Evolutionary conservation across 495 filamentous ascomycete genomes (phyloP).

Genomic region (Penicillium diatomitis): DNA sequence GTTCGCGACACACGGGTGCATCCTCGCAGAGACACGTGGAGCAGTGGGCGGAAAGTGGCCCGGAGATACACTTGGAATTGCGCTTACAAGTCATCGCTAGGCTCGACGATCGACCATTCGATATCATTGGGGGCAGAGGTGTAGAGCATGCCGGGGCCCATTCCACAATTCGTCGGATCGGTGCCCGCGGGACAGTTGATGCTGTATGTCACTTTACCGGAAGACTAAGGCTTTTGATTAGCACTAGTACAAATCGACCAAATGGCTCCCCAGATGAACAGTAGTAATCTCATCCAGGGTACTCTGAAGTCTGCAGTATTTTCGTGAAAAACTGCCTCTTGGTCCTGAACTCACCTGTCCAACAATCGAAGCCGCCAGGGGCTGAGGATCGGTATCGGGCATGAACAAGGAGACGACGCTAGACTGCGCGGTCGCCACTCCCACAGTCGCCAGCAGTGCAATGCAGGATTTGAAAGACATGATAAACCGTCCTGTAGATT

Average conservation of each 20-base stretch:
- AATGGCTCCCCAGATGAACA: neutral
- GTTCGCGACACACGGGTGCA: neutral
- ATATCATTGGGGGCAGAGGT: conserved; percentile 20
- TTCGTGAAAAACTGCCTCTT: too few relatives aligned
- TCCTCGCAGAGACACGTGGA: neutral
- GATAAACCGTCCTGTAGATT: neutral
- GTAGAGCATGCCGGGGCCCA: conserved; percentile 22
- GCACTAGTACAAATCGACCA: neutral
- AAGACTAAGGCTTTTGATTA: conserved; percentile 10
- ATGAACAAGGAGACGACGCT: conserved; percentile 29
- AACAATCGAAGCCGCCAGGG: conserved; percentile 32
- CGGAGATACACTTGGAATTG: too few relatives aligned
- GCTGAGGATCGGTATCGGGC: conserved; percentile 22
- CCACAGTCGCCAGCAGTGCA: conserved; percentile 2
- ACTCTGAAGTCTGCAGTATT: too few relatives aligned
- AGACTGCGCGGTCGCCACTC: conserved; percentile 21
- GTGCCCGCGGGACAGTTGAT: conserved; percentile 32
- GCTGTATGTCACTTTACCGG: conserved; percentile 31
- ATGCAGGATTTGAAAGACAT: neutral
- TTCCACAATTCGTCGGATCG: conserved; percentile 21
- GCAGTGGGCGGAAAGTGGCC: neutral
- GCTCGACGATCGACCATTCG: conserved; percentile 10
- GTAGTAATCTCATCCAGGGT: too few relatives aligned
- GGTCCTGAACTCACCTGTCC: conserved; percentile 11
- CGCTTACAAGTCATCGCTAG: conserved; percentile 7